These are phyloP conservation scores for Penicillium sp. DNA, from an alignment of 2,329 filamentous ascomycete species.

Conservation along the genomic window DNA sequence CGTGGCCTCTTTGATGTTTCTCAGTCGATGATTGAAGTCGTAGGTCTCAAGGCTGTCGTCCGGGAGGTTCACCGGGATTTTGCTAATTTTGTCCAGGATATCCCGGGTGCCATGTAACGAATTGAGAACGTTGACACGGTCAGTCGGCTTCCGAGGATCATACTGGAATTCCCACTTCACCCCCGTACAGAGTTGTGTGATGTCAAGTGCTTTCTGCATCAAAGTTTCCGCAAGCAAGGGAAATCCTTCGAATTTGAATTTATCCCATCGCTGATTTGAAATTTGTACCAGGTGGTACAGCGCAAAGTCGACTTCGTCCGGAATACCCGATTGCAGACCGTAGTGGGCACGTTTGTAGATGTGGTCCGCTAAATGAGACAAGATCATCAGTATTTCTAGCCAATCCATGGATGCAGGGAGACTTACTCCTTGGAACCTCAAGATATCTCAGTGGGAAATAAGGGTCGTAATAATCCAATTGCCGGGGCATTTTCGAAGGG, in stretches of 20 bases:
- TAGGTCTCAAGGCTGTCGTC: conserved; percentile 68
- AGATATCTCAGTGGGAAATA: conserved; percentile 37
- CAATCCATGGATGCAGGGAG: neutral
- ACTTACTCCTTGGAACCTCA: conserved; percentile 39
- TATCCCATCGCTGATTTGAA: conserved; percentile 88
- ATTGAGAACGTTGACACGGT: conserved; percentile 58
- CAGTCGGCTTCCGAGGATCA: conserved; percentile 53
- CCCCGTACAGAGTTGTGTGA: conserved; percentile 77
- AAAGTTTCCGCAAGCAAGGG: conserved; percentile 83
- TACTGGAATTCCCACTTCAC: conserved; percentile 79
- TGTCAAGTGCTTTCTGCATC: conserved; percentile 76
- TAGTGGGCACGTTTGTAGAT: conserved; percentile 88
- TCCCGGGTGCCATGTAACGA: conserved; percentile 65
- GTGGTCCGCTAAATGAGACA: conserved; percentile 44
- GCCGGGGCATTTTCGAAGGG: conserved; percentile 30
- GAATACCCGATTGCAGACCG: conserved; percentile 74
- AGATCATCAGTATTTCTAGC: conserved; percentile 9
- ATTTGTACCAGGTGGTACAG: conserved; percentile 93
- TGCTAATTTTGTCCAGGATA: conserved; percentile 68
- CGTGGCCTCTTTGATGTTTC: conserved; percentile 78
- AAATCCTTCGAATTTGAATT: conserved; percentile 92
- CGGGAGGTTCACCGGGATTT: conserved; percentile 58
- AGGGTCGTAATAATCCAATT: conserved; percentile 40
- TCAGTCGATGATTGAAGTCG: conserved; percentile 66
- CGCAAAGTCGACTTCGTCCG: conserved; percentile 84